phyloP scores from a whole-genome alignment of 1,284 basidiomycete genomes.

The Cutaneotrichosporon dermatis region DNA sequence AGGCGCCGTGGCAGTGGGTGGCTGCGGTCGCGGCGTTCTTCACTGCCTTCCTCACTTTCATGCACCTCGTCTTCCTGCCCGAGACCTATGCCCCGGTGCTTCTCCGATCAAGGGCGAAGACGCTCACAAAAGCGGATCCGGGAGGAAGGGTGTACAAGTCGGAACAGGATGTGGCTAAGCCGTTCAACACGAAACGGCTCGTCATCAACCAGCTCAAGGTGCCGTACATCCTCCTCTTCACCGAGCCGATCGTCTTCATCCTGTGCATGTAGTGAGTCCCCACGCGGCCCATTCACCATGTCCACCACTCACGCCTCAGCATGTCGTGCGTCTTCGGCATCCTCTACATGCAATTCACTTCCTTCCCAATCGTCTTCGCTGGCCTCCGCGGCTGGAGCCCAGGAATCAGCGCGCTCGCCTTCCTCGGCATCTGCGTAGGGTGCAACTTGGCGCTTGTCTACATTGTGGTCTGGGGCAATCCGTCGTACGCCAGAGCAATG shows the following conservation, averaged over 20 bases:
- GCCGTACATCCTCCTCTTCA: slow-evolving; percentile 57
- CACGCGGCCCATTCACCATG: background rate
- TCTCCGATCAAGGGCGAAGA: slow-evolving; percentile 36
- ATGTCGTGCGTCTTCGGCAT: slow-evolving; percentile 26
- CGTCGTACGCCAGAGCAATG: slow-evolving; percentile 21
- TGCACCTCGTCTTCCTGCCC: slow-evolving; percentile 33
- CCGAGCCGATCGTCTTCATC: slow-evolving; percentile 63
- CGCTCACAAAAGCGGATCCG: slow-evolving; percentile 22
- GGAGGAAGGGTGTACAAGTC: slow-evolving; percentile 33
- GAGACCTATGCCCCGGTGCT: slow-evolving; percentile 49
- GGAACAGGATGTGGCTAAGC: slow-evolving; percentile 45
- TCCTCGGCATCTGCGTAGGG: slow-evolving; percentile 61
- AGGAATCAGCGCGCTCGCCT: slow-evolving; percentile 59
- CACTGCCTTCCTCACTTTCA: slow-evolving; percentile 32
- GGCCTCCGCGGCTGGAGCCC: slow-evolving; percentile 26
- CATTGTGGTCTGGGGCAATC: slow-evolving; percentile 48
- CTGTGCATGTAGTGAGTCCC: slow-evolving; percentile 51
- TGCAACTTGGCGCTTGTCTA: slow-evolving; percentile 56
- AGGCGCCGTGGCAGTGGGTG: slow-evolving; percentile 51
- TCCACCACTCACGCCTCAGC: too few relatives aligned
- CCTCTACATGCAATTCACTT: slow-evolving; percentile 35
- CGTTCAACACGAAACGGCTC: slow-evolving; percentile 30
- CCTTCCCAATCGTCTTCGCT: slow-evolving; percentile 50
- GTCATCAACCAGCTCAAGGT: slow-evolving; percentile 40
- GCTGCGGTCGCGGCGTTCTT: slow-evolving; percentile 62